Evolutionary conservation across 768 basidiomycete species (phyloP).

Genomic region (Rhizopogon vulgaris): DNA sequence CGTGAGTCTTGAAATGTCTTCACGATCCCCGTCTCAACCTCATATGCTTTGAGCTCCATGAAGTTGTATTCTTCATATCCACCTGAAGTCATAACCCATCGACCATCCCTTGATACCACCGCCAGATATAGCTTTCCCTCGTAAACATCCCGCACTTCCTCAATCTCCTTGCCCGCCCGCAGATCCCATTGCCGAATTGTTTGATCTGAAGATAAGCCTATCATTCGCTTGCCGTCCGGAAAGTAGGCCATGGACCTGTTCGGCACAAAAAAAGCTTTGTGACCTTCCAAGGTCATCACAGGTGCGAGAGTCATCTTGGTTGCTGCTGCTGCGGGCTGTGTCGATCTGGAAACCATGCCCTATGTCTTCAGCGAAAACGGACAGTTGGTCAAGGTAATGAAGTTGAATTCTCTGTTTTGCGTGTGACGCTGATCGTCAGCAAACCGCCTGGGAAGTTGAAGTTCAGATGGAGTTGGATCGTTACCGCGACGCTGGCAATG

Average conservation of each 20-base stretch:
- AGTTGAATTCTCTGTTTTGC: no score
- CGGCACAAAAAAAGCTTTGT: neutral
- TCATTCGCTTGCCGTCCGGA: neutral
- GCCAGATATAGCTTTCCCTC: neutral
- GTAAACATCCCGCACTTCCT: neutral
- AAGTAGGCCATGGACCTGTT: neutral
- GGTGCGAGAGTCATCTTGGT: neutral
- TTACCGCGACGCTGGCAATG: no score
- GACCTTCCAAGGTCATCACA: neutral
- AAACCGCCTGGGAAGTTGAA: no score
- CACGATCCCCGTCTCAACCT: neutral
- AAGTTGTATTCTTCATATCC: neutral
- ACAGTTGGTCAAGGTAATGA: no score
- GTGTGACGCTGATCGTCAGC: no score
- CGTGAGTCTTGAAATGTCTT: neutral
- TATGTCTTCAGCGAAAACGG: neutral
- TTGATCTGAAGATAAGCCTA: neutral
- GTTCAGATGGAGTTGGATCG: no score
- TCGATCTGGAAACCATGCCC: neutral
- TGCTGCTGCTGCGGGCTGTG: neutral
- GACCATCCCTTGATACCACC: neutral
- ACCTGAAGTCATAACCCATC: neutral
- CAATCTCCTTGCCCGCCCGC: neutral
- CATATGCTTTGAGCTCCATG: neutral
- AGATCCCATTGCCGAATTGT: neutral